Base-by-base conservation (phyloP, 2,329 filamentous ascomycete species). In the Bipolaris gigantea region DNA sequence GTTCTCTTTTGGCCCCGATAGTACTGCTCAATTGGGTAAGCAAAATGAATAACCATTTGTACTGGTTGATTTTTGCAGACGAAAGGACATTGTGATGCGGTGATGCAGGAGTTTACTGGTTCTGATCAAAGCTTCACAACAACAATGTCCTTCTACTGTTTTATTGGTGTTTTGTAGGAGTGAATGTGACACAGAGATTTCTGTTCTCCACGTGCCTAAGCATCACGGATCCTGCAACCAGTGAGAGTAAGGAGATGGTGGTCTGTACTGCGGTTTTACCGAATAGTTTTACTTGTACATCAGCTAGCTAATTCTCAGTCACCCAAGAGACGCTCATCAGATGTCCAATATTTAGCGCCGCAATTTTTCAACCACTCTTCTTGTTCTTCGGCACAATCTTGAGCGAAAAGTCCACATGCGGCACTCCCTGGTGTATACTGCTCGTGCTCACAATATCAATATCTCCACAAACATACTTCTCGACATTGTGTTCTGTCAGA, bases 361-460 rank as follows among this genome's bases (percentile, higher is more conserved):
- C 19, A 30, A 56, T 63, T 40, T 64, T 58, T 19, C 61, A 51
- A 4, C 60, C 55, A 34, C 56, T 47, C 34, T 61, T 56, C 55
- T 69, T 71, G 4, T 61, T 69, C 61, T 78, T 80, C 0, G 79
- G 79, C 35, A 81, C 74, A 48, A 99, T 92, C 80, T 99, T 99
- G 63, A 99, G 81, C 5, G 92, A 97, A 73, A 97, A 97, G 75
- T 99, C 94, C 41, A 99, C 86, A 72, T 97, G 92, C 27, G 89
- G 85, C 3, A 95, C 91, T 2, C 94, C 93, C 78, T 99, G 94
- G 70, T 99, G 94, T 69, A 99, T 97, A 48, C 90, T 93, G 73
- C 92, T 97, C 39, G 93, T 97, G 39, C 92, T 97, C 65, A 97
- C 87, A 63, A 99, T 92, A 75, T 99, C 94, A 63, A 99, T 86